Percentiles rank a stretch among this genome's conserved stretches.
Conservation (phyloP, 345 rosid genomes). For the Pistacia atlantica region DNA sequence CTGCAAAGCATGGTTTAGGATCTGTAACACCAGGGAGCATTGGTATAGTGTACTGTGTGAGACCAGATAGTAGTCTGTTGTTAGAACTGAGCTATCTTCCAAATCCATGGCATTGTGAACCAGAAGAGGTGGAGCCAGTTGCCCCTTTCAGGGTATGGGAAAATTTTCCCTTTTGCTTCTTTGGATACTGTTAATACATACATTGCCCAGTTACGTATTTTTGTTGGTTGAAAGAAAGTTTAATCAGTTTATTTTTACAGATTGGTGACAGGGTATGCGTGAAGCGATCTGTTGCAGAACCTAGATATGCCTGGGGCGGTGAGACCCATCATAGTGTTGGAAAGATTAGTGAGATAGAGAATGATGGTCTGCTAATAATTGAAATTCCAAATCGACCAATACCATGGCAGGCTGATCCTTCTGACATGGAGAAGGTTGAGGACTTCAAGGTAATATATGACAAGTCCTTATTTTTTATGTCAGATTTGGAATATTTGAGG, state of each 20-base stretch:
- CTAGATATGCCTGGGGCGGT: slow-evolving; percentile 99
- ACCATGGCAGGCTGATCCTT: slow-evolving; percentile 98
- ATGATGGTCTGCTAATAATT: slow-evolving; percentile 88
- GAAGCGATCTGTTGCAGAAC: slow-evolving; percentile 98
- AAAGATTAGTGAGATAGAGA: slow-evolving; percentile 85
- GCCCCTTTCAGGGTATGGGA: slow-evolving; percentile 76
- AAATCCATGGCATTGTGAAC: slow-evolving; percentile 96
- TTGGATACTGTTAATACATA: slow-evolving; percentile 5
- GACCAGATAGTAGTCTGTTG: slow-evolving; percentile 93
- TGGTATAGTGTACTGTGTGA: slow-evolving; percentile 87
- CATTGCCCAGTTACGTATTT: slow-evolving; percentile 10
- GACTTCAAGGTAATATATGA: slow-evolving; percentile 76
- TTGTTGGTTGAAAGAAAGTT: slow-evolving; percentile 15
- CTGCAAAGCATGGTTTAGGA: slow-evolving; percentile 95
- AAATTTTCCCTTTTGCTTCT: slow-evolving; percentile 13
- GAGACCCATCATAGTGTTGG: slow-evolving; percentile 99
- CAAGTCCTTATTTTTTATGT: not conserved
- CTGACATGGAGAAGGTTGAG: slow-evolving; percentile 98
- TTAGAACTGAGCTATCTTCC: slow-evolving; percentile 89
- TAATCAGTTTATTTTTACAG: slow-evolving; percentile 47
- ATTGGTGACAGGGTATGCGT: slow-evolving; percentile 92
- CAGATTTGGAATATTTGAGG: not conserved
- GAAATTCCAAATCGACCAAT: slow-evolving; percentile 92
- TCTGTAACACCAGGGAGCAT: slow-evolving; percentile 95
- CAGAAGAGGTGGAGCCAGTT: slow-evolving; percentile 94